Evolutionary conservation across 2,329 filamentous ascomycete genomes (phyloP).

Genomic region (Monosporascus sp.): DNA sequence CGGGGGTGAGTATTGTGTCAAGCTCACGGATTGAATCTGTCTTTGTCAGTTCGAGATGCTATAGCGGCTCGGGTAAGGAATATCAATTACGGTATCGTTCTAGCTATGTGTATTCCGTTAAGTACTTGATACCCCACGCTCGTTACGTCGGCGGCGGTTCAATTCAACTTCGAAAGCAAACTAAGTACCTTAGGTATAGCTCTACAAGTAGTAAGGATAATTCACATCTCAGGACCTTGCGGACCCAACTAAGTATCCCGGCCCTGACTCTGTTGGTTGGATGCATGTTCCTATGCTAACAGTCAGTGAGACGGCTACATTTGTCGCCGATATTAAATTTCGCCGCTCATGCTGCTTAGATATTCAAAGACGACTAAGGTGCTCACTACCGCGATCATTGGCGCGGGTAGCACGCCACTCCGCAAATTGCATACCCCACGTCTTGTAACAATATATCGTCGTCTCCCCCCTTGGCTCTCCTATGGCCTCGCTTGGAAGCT

Average conservation of each 20-base stretch:
- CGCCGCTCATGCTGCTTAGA: constrained; percentile 11
- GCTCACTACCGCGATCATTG: not conserved
- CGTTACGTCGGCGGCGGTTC: too few species aligned
- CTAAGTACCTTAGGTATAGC: too few species aligned
- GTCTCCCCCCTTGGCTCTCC: not conserved
- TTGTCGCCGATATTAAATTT: constrained; percentile 20
- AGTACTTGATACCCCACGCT: too few species aligned
- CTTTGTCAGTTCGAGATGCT: not conserved
- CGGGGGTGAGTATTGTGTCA: not conserved
- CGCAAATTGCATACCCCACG: not conserved
- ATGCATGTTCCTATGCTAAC: not conserved
- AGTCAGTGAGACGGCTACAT: constrained; percentile 7
- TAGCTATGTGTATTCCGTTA: too few species aligned
- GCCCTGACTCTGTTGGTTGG: too few species aligned
- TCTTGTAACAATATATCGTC: not conserved
- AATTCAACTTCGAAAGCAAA: too few species aligned
- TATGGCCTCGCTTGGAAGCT: not conserved
- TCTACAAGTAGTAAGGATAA: too few species aligned
- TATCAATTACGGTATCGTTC: not conserved
- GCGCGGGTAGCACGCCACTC: not conserved
- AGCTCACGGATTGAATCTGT: not conserved
- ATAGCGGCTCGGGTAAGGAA: not conserved
- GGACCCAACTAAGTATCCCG: too few species aligned
- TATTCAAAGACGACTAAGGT: not conserved
- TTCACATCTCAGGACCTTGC: too few species aligned